Percentiles rank a stretch among this genome's conserved stretches.
Evolutionary conservation across 305 asterid genomes (phyloP).

Genomic region (Fraxinus dipetala): DNA sequence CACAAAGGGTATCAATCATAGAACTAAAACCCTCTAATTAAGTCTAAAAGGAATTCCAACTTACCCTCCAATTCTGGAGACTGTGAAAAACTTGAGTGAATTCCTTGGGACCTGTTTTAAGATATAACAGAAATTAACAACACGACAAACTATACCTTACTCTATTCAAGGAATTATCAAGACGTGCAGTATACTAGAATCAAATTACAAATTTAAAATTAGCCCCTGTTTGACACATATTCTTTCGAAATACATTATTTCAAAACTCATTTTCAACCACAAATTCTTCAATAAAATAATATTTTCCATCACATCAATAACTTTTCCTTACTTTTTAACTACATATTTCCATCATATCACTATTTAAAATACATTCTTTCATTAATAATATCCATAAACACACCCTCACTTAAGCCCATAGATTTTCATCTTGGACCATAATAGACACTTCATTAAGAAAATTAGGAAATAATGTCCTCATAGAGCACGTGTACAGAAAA

Average conservation of each 20-base stretch:
- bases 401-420: not conserved
- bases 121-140: conserved; percentile 14
- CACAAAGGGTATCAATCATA: not conserved
- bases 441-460: not conserved
- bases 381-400: too few relatives aligned
- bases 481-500: not conserved
- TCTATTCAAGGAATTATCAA: not conserved
- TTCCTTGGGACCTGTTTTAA: conserved; percentile 82
- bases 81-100: conserved; percentile 76
- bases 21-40: not conserved
- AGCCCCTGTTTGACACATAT: too few relatives aligned
- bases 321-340: too few relatives aligned
- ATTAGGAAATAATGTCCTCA: not conserved
- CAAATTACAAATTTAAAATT: not conserved
- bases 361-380: too few relatives aligned
- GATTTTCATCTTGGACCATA: not conserved
- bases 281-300: too few relatives aligned
- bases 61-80: conserved; percentile 94
- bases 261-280: too few relatives aligned
- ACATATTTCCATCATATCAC: too few relatives aligned
- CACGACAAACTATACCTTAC: not conserved
- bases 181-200: not conserved
- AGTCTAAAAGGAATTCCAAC: conserved; percentile 21
- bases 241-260: too few relatives aligned
- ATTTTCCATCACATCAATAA: too few relatives aligned